A percentile compares a stretch with the other conserved stretches of the same genome.
Evolutionary conservation across 2,329 filamentous ascomycete genomes (phyloP).

Genomic region (Ilyonectria robusta): DNA sequence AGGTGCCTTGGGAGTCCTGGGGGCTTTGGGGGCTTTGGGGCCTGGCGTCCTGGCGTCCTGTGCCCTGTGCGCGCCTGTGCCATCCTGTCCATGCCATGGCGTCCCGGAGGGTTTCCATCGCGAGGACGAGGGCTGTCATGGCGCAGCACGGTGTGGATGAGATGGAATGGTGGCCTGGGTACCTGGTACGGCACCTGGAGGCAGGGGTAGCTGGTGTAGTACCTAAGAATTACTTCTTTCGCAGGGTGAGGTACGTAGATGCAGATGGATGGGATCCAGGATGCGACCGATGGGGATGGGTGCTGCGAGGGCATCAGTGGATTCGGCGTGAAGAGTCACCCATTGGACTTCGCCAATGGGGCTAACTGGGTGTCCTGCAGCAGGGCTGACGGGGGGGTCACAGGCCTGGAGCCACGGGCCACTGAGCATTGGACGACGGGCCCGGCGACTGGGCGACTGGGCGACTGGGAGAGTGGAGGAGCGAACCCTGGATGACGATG

Average conservation of each 20-base stretch:
- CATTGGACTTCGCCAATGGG: slow-evolving; percentile 42
- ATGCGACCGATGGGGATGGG: slow-evolving; percentile 25
- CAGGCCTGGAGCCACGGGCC: slow-evolving; percentile 28
- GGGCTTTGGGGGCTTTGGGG: slow-evolving; percentile 35
- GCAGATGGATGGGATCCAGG: slow-evolving; percentile 6
- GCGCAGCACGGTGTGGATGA: slow-evolving; percentile 46
- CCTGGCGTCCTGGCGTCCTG: slow-evolving; percentile 37
- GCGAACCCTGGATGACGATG: slow-evolving; percentile 19
- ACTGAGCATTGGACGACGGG: slow-evolving; percentile 13
- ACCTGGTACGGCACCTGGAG: slow-evolving; percentile 16
- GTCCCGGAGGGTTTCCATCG: slow-evolving; percentile 39
- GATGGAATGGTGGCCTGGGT: slow-evolving; percentile 35
- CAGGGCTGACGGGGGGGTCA: slow-evolving; percentile 46
- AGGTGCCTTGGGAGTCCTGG: slow-evolving; percentile 50
- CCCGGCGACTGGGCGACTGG: slow-evolving; percentile 16
- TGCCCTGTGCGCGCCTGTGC: slow-evolving; percentile 39
- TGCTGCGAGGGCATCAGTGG: slow-evolving; percentile 39
- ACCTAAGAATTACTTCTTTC: background rate
- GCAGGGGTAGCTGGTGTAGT: slow-evolving; percentile 32
- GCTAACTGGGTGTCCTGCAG: slow-evolving; percentile 45
- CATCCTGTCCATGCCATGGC: slow-evolving; percentile 32
- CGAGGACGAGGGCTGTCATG: slow-evolving; percentile 43
- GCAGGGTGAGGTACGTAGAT: slow-evolving; percentile 13
- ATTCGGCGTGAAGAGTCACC: slow-evolving; percentile 48
- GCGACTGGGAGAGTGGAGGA: slow-evolving; percentile 26